Conservation (phyloP, 805 yeast genomes). For the Ogataea paraovalis region DNA sequence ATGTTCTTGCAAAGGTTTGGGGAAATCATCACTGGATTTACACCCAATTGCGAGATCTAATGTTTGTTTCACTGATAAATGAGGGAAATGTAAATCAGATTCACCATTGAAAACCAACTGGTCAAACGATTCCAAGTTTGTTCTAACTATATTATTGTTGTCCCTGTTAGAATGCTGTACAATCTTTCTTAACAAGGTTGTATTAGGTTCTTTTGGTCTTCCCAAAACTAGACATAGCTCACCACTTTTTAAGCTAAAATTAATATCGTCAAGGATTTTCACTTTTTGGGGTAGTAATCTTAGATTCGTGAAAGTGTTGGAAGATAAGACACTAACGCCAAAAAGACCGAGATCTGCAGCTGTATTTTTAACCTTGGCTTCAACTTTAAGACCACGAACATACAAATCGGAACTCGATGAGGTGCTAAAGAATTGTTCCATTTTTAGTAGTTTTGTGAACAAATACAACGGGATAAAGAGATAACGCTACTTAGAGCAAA, state of each 20-base stretch:
- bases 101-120: slow-evolving; percentile 51
- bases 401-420: neutral
- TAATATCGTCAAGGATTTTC: slow-evolving; percentile 31
- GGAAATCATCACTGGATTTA: slow-evolving; percentile 26
- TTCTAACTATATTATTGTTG: neutral
- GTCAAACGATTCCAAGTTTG: neutral
- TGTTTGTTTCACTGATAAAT: slow-evolving; percentile 64
- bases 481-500: too few relatives aligned
- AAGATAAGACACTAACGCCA: slow-evolving; percentile 2
- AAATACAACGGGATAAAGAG: too few relatives aligned
- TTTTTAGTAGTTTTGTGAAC: neutral
- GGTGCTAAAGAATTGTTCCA: slow-evolving; percentile 1
- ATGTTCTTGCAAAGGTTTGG: neutral
- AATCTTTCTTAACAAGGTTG: slow-evolving; percentile 55
- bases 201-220: slow-evolving; percentile 72
- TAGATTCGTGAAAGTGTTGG: neutral
- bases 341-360: neutral
- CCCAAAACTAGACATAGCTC: slow-evolving; percentile 64
- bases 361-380: neutral
- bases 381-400: neutral
- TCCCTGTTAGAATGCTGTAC: slow-evolving; percentile 31
- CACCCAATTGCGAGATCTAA: slow-evolving; percentile 58
- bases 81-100: slow-evolving; percentile 64
- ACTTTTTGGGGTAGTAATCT: neutral
- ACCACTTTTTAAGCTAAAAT: slow-evolving; percentile 41